Evolutionary conservation across 1,284 basidiomycete genomes (phyloP).

Genomic region (Puccinia brachypodii): DNA sequence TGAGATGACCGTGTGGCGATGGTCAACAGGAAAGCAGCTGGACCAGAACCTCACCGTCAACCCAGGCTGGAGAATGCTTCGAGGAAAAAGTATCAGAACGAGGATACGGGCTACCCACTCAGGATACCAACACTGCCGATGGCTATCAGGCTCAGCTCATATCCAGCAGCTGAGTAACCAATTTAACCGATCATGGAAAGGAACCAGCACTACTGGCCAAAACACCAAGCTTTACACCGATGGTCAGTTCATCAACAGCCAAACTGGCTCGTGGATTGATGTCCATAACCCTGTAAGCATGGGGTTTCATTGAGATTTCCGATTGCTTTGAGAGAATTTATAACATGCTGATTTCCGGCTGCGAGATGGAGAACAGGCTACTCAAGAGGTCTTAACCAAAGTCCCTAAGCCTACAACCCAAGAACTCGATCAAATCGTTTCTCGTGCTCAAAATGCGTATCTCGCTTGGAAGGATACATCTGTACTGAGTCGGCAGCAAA

Average conservation of each 20-base stretch:
- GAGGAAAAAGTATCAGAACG: not conserved
- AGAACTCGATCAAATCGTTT: slow-evolving; percentile 83
- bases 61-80: not conserved
- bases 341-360: not conserved
- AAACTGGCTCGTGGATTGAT: slow-evolving; percentile 74
- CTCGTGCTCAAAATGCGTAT: slow-evolving; percentile 81
- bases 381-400: slow-evolving; percentile 79
- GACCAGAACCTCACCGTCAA: no score
- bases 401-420: slow-evolving; percentile 82
- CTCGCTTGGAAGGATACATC: slow-evolving; percentile 85
- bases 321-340: no score
- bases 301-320: slow-evolving; percentile 52
- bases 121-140: not conserved
- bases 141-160: not conserved
- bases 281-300: slow-evolving; percentile 75
- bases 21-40: no score
- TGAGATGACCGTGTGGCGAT: no score
- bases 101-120: not conserved
- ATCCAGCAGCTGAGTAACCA: not conserved
- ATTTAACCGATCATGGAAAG: slow-evolving; percentile 74
- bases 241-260: slow-evolving; percentile 81
- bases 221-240: slow-evolving; percentile 85
- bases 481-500: slow-evolving; percentile 80
- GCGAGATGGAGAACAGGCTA: slow-evolving; percentile 63
- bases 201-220: slow-evolving; percentile 76